These are phyloP conservation scores for Capsicum chinense DNA, from an alignment of 257 asterid genomes.

Conservation along the genomic window DNA sequence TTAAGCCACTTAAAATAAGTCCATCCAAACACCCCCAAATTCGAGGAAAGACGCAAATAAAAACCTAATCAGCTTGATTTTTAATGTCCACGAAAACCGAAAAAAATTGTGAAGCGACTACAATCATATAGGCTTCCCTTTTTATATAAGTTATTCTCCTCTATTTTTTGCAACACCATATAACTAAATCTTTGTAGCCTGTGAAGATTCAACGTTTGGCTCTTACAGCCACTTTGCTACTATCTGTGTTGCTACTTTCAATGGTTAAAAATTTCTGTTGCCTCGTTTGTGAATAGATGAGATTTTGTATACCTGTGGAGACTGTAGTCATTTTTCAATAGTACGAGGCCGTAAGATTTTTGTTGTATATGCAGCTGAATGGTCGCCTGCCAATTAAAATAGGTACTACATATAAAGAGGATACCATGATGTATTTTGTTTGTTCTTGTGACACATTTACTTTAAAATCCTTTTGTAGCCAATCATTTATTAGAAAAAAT, in stretches of 20 bases:
- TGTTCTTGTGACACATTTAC: not conserved
- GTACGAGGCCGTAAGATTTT: not conserved
- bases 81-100: not conserved
- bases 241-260: not conserved
- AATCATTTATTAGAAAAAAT: not conserved
- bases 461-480: not conserved
- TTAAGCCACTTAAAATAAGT: too few species aligned
- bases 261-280: not conserved
- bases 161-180: not conserved
- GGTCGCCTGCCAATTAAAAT: not conserved
- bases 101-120: not conserved
- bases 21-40: not conserved
- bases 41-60: not conserved
- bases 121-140: not conserved
- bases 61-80: not conserved
- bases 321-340: not conserved
- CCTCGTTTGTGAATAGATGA: not conserved
- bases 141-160: too few species aligned
- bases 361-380: not conserved
- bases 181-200: not conserved
- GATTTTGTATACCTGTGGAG: not conserved
- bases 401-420: not conserved
- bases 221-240: not conserved
- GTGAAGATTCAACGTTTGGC: constrained; percentile 2
- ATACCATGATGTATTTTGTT: not conserved